Evolutionary conservation across 2,329 filamentous ascomycete genomes (phyloP), one percentile per base, ranked within the genome.

Genomic region (Metarhizium humberi): DNA sequence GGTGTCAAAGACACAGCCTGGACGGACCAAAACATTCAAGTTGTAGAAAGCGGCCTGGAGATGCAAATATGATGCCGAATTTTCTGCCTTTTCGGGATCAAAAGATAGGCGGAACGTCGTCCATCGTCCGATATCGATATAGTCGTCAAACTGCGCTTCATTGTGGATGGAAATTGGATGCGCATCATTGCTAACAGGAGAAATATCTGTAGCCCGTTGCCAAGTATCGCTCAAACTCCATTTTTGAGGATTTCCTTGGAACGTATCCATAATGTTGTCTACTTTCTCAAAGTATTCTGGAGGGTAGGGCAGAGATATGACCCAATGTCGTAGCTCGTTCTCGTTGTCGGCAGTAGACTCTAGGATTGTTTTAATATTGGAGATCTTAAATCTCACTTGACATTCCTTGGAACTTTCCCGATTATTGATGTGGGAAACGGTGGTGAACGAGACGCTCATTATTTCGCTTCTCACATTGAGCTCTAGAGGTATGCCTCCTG

Each of bases 21-120:
- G 38, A 36, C 75, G 64, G 16, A 86, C 71, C 0, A 71, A 64
- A 51, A 96, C 76, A 57, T 95, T 95, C 71, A 87, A 87, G 59
- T 95, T 88, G 11, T 75, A 72, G 1, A 96, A 73, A 1, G 80
- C 80, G 8, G 72, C 66, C 4, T 75, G 71, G 20, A 87, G 71
- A 0, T 69, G 60, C 1, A 66, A 59, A 43, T 50, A 50, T 14
- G 45, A 43, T 29, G 8, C 25, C 6, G 20, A 45, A n/a, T 18
- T 25, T 29, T 25, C 62, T 79, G 78, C 3, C 61, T 18, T 3
- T 10, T 57, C 0, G 63, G 58, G 1, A 67, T 55, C 6, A 67
- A 60, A 10, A 65, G 59, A 1, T n/a, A 84, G 63, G 50, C 75
- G 71, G 55, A 83, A 78, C 0, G 77, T 76, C 10, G 75, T 82